Percentiles rank a stretch among this genome's conserved stretches.
Evolutionary conservation across 257 asterid species (phyloP).

Genomic region (Penstemon eatonii): DNA sequence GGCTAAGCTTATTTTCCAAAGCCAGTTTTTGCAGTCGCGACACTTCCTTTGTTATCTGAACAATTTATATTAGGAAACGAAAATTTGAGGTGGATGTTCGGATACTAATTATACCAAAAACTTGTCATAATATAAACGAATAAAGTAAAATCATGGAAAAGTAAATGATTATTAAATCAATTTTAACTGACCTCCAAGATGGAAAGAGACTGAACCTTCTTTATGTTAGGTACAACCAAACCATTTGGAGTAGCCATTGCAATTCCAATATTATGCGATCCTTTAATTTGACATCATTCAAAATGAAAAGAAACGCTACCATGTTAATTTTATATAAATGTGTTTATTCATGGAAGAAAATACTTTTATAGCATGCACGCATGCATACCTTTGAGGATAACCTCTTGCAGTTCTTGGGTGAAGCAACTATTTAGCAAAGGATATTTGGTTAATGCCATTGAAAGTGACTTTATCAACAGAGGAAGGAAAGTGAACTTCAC

Average conservation of each 20-base stretch:
- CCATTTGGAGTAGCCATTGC: constrained; percentile 99
- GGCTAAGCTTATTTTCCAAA: constrained; percentile 72
- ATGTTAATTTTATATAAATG: not conserved
- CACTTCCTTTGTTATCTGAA: constrained; percentile 77
- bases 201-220: constrained; percentile 86
- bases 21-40: constrained; percentile 69
- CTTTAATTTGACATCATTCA: constrained; percentile 36
- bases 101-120: no score
- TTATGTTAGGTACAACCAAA: constrained; percentile 87
- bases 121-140: not conserved
- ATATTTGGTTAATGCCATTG: constrained; percentile 68
- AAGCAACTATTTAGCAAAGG: constrained; percentile 91
- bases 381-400: constrained; percentile 70
- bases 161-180: not conserved
- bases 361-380: not conserved
- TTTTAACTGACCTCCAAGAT: constrained; percentile 71
- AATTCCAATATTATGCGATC: constrained; percentile 87
- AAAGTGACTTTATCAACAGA: constrained; percentile 71
- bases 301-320: not conserved
- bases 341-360: not conserved
- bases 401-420: constrained; percentile 69
- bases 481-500: constrained; percentile 88
- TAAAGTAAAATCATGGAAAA: not conserved
- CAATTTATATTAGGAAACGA: not conserved
- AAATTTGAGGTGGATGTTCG: not conserved